Percentiles rank a stretch among this genome's conserved stretches.
phyloP scores from a whole-genome alignment of 345 rosid species.

The Syzygium oleosum region DNA sequence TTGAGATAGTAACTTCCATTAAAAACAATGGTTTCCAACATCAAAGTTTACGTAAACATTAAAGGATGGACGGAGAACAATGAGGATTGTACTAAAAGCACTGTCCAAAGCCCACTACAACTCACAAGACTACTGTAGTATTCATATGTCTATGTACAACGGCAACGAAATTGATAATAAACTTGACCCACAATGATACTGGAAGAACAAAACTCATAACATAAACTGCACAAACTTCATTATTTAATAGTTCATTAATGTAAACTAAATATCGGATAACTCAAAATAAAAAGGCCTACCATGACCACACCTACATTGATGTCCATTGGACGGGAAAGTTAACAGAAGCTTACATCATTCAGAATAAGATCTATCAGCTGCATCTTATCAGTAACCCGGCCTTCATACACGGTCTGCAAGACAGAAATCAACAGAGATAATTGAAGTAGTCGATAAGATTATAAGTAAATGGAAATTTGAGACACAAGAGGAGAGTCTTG shows the following conservation, averaged over 20 bases:
- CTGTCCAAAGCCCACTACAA: neutral
- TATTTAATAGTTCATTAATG: neutral
- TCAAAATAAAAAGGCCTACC: neutral
- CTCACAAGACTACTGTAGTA: neutral
- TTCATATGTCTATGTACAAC: neutral
- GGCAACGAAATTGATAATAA: neutral
- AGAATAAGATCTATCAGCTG: constrained; percentile 66
- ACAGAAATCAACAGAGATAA: neutral
- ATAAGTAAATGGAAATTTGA: neutral
- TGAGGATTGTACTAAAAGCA: neutral
- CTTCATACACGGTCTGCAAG: constrained; percentile 73
- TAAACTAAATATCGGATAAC: neutral
- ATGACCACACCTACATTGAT: constrained; percentile 1
- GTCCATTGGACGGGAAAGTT: neutral
- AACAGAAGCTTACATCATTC: constrained; percentile 59
- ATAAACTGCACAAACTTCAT: neutral
- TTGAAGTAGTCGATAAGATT: neutral
- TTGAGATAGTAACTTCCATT: neutral
- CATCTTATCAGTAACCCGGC: constrained; percentile 91
- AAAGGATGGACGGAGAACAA: neutral
- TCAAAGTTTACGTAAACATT: neutral
- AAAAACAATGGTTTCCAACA: neutral
- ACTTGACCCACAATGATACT: neutral
- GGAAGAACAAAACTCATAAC: neutral
- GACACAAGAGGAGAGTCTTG: neutral